phyloP scores from a whole-genome alignment of 768 basidiomycete genomes.

The Suillus variegatus region DNA sequence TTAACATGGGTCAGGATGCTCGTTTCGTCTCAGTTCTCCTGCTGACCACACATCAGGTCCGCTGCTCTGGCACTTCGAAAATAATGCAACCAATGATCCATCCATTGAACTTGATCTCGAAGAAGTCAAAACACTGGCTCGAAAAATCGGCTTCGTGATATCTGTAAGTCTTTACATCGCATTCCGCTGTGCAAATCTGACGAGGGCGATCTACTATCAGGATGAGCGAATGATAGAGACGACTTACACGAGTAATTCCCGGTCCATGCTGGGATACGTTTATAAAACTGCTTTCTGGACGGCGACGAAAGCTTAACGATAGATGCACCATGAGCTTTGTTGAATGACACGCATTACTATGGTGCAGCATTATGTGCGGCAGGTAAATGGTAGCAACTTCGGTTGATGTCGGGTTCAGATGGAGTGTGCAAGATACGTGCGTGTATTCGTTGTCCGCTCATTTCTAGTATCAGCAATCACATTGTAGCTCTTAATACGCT shows the following conservation, averaged over 20 bases:
- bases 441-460: background rate
- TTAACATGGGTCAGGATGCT: conserved; percentile 67
- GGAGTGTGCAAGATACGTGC: background rate
- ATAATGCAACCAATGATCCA: conserved; percentile 75
- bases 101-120: conserved; percentile 90
- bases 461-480: background rate
- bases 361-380: background rate
- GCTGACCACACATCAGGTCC: conserved; percentile 55
- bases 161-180: conserved; percentile 50
- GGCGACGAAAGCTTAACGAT: conserved; percentile 45
- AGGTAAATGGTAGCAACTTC: background rate
- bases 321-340: background rate
- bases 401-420: background rate
- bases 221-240: conserved; percentile 80
- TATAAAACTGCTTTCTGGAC: conserved; percentile 89
- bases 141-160: conserved; percentile 78
- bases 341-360: background rate
- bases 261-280: conserved; percentile 81
- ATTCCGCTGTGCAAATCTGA: background rate
- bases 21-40: background rate
- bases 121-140: conserved; percentile 78
- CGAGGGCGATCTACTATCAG: conserved; percentile 38
- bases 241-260: conserved; percentile 82
- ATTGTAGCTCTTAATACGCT: background rate
- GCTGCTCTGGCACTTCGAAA: conserved; percentile 96